Conservation (phyloP, 495 filamentous ascomycete species). For the Echria macrotheca region DNA sequence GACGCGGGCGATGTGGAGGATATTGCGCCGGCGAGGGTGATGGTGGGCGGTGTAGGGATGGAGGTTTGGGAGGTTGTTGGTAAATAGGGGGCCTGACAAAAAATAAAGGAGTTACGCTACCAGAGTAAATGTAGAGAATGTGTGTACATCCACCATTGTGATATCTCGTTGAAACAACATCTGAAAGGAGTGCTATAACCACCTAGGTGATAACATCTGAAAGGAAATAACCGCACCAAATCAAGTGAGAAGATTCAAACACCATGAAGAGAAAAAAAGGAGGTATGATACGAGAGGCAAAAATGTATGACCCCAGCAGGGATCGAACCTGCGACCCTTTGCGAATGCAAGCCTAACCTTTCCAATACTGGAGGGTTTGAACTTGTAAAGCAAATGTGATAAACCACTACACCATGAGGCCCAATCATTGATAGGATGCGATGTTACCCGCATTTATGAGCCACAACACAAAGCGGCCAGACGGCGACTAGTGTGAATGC, state of each 20-base stretch:
- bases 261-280: not conserved
- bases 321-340: conserved; percentile 9
- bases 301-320: conserved; percentile 6
- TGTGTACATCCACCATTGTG: no score
- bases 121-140: not conserved
- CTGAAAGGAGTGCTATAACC: no score
- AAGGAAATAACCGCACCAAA: no score
- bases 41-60: conserved; percentile 22
- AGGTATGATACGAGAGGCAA: no score
- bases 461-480: no score
- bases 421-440: not conserved
- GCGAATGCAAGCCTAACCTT: no score
- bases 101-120: not conserved
- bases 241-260: no score
- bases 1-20: conserved; percentile 42
- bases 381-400: conserved; percentile 6
- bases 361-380: not conserved
- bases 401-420: conserved; percentile 7
- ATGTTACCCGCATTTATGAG: no score
- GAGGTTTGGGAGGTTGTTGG: conserved; percentile 21
- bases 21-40: conserved; percentile 20
- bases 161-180: no score
- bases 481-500: no score
- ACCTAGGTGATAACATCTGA: no score
- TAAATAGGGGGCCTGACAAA: not conserved